Base-by-base conservation (phyloP, 768 basidiomycete species). In the Leccinum disarticulatum region DNA sequence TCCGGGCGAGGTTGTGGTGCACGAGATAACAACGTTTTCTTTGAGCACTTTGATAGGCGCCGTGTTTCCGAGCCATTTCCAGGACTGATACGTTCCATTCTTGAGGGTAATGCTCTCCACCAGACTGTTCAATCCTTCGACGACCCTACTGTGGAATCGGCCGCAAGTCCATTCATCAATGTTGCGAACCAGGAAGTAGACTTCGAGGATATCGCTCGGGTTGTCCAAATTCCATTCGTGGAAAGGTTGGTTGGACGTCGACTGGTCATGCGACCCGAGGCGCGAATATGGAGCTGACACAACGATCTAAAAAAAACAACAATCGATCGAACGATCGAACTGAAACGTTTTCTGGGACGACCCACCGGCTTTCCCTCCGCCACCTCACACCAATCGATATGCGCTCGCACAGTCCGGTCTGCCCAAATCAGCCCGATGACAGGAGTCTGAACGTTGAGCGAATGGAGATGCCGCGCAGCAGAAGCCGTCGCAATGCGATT, bases 371-470 rank as follows among this genome's bases (percentile, higher is more conserved):
- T 70, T 31, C 61, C 70, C 35, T 73, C 74, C 36, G 71, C 64
- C 8, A 74, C 68, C 14, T 66, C 66, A 35, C 79, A 82, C 84
- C 84, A 85, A 64, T 85, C 84, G 1, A 83, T 70, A 62, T 85
- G 84, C 1, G 82, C 83, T 31, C 81, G 73, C 36, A 85, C 83
- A 10, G 65, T 76, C 17, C 80, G 80, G 47, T 78, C 78, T 8
- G 81, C 76, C 82, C 83, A 85, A 15, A 84, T 77, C 6, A 85
- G 68, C 6, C 83, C 84, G 56, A 84, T 77, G 2, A 85, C 75
- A 3, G 83, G 83, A 5, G 77, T 77, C 7, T 66, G 60, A 9
- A 85, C 71, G 43, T 72, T 70, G 27, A 83, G 66, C 15, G 82
- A 80, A 53, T 82, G 76, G 25, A 84, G 69, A 64, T 85, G 84